Evolutionary conservation across 495 filamentous ascomycete species (phyloP), one percentile per base, ranked within the genome.

Genomic region (Sordaria brevicollis): DNA sequence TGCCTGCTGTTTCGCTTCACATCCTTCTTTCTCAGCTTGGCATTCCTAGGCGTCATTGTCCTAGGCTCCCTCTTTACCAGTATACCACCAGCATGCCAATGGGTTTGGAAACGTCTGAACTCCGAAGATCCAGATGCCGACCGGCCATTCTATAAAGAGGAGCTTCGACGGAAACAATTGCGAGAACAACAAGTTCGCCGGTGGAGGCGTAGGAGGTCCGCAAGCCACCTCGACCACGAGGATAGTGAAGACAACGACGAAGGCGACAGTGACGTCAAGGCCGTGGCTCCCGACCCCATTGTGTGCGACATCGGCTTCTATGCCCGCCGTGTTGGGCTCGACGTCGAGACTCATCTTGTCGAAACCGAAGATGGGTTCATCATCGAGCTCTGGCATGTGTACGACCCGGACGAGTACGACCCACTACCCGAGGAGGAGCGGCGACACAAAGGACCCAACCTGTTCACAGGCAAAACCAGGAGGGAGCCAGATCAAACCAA

Each of bases 341-440:
- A 97, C 70, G 87, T 92, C 19, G 95, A 97, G 75, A 86, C 85
- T 25, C 93, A 91, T 75, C 83, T 91, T 38, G 93, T 97, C 0
- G 89, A 97, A 78, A 98, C 95, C 0, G 94, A 97, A 78, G 94
- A 98, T 75, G 95, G 94, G 5, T 97, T 97, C 76, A 86, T 97
- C 71, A 90, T 98, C 69, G 85, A 89, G 19, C 81, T 98, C 1
- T 95, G 91, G 88, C 94, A 97, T 77, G 83, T 98, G 36, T 98
- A 93, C 77, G 89, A 97, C 68, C 95, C 94, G 0, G 84, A 84
- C 67, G 90, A 95, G 68, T 89, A 92, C 74, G 82, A 80, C 1
- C 82, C 82, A 0, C 67, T 81, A 3, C 66, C 77, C 6, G 77
- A 79, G 39, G 72, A 81, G 31, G 75, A 83, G 25, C 74, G 84